Conservation (phyloP, 139 green algal genomes). For the Picochlorum costavermella region DNA sequence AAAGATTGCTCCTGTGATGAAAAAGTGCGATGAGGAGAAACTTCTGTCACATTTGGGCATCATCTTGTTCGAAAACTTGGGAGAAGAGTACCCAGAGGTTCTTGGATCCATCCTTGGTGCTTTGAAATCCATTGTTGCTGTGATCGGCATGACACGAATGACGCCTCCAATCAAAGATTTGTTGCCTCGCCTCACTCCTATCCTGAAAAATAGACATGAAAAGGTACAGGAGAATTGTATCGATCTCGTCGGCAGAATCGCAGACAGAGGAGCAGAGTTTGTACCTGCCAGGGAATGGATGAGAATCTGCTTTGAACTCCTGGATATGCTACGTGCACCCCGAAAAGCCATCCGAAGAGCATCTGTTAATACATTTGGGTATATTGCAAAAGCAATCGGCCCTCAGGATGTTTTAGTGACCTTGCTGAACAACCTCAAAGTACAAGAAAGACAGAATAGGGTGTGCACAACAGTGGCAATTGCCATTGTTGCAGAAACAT, state of each 20-base stretch:
- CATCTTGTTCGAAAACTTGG: slow-evolving; percentile 96
- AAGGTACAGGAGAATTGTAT: slow-evolving; percentile 97
- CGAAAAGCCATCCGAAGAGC: slow-evolving; percentile 95
- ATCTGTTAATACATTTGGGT: slow-evolving; percentile 99
- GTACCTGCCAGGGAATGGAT: slow-evolving; percentile 99
- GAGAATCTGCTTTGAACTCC: slow-evolving; percentile 99
- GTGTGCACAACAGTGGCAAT: slow-evolving; percentile 99
- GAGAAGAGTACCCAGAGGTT: slow-evolving; percentile 93
- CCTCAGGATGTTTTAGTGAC: slow-evolving; percentile 96
- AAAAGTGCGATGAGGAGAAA: slow-evolving; percentile 90
- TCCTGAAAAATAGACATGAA: slow-evolving; percentile 94
- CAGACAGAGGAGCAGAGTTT: slow-evolving; percentile 89
- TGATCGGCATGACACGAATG: slow-evolving; percentile 98
- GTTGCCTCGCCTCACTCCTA: slow-evolving; percentile 92
- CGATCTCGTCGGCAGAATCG: slow-evolving; percentile 95
- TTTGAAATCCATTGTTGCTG: slow-evolving; percentile 92
- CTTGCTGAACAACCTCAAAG: slow-evolving; percentile 98
- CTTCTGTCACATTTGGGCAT: slow-evolving; percentile 94
- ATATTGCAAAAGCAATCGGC: slow-evolving; percentile 98
- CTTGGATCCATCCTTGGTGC: slow-evolving; percentile 93
- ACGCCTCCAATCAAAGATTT: slow-evolving; percentile 99
- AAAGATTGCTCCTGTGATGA: slow-evolving; percentile 90
- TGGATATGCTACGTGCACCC: slow-evolving; percentile 97
- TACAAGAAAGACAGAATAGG: slow-evolving; percentile 97
- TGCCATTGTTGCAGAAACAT: slow-evolving; percentile 98